These are phyloP conservation scores for Modicella reniformis DNA, from an alignment of 371 early-diverging fungal species.

Conservation along the genomic window DNA sequence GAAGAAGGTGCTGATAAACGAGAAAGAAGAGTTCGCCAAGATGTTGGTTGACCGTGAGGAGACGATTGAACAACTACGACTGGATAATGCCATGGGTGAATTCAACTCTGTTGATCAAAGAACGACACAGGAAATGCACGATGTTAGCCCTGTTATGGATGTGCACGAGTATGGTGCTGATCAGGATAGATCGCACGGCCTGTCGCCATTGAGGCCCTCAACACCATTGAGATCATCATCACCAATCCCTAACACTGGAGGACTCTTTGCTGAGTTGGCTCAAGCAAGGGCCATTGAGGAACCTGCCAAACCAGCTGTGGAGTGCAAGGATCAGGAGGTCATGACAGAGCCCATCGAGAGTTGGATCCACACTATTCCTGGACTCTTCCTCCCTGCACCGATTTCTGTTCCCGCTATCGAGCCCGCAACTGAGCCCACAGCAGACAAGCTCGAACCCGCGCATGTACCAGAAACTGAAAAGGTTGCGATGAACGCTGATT, in stretches of 20 bases:
- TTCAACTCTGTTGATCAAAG: not conserved
- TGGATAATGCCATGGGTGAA: conserved; percentile 54
- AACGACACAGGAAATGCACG: not conserved
- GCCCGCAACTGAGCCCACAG: not conserved
- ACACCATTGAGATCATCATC: conserved; percentile 7
- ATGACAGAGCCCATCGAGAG: conserved; percentile 54
- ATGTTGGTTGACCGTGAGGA: conserved; percentile 66
- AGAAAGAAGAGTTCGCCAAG: conserved; percentile 59
- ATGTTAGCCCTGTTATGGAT: not conserved
- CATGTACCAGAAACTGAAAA: conserved; percentile 1
- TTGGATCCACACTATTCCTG: conserved; percentile 53
- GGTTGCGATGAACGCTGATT: conserved; percentile 1
- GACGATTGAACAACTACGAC: conserved; percentile 66
- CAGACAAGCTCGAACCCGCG: not conserved
- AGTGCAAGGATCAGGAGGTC: conserved; percentile 46
- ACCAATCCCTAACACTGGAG: conserved; percentile 34
- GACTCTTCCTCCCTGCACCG: conserved; percentile 13
- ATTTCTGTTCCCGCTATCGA: conserved; percentile 2
- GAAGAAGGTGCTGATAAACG: conserved; percentile 25
- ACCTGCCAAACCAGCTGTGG: conserved; percentile 20
- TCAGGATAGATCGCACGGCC: not conserved
- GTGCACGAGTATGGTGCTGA: not conserved
- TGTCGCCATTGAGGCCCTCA: conserved; percentile 5
- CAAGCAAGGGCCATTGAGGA: conserved; percentile 27
- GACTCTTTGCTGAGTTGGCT: conserved; percentile 51